These are phyloP conservation scores for Modicella reniformis DNA, from an alignment of 371 early-diverging fungal genomes.

Conservation along the genomic window DNA sequence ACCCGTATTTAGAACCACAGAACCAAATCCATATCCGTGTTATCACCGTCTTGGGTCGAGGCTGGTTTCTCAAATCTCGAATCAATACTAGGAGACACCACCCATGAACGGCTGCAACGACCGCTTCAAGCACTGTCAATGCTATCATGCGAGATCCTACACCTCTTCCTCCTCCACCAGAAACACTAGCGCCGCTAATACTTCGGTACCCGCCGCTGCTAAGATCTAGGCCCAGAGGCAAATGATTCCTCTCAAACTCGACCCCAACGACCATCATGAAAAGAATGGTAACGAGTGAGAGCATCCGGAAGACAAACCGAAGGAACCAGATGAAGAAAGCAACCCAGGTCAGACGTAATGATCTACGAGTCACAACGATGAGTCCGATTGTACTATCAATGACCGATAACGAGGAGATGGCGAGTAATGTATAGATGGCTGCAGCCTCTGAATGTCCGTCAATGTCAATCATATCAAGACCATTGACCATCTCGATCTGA, in stretches of 20 bases:
- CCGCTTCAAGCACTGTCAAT: constrained; percentile 26
- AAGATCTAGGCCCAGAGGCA: constrained; percentile 1
- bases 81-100: constrained; percentile 46
- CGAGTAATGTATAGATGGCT: constrained; percentile 36
- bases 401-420: constrained; percentile 37
- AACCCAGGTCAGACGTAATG: constrained; percentile 32
- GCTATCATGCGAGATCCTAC: constrained; percentile 9
- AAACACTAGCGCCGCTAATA: not conserved
- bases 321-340: constrained; percentile 50
- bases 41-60: constrained; percentile 28
- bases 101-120: constrained; percentile 40
- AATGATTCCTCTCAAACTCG: not conserved
- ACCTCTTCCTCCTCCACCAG: not conserved
- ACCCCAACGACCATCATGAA: constrained; percentile 28
- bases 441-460: constrained; percentile 38
- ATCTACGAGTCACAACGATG: constrained; percentile 41
- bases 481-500: constrained; percentile 1
- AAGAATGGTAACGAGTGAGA: constrained; percentile 31
- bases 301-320: constrained; percentile 38
- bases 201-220: not conserved
- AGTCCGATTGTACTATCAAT: constrained; percentile 44
- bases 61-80: constrained; percentile 38
- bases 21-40: constrained; percentile 35
- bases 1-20: constrained; percentile 24
- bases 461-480: constrained; percentile 13